Base-by-base conservation (phyloP, 306 rosid species). In the Cajanus cajan region DNA sequence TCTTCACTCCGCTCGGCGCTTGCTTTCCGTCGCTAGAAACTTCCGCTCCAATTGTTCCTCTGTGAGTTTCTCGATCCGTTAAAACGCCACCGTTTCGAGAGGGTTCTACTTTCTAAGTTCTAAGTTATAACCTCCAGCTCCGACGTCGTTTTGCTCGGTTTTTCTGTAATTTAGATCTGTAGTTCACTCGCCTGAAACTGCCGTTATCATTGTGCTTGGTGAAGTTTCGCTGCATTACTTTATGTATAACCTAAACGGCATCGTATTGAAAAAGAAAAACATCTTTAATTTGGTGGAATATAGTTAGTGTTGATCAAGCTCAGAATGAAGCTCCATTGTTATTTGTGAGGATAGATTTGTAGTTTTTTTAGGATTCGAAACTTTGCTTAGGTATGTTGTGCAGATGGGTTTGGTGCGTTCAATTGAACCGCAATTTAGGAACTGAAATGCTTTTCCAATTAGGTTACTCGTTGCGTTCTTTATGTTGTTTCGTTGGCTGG, bases 1-100 rank as follows among this genome's bases (percentile, higher is more conserved):
- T 61, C 93, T 95, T 71, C 86, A 80, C 73, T 93, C 92, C 2
- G 87, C 94, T 16, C 88, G 91, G 57, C 89, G 89, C 5, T 92
- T 95, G 5, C 78, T 93, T n/a, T 68, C 84, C 2, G 83, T 83
- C 2, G 96, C 92, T 15, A 52, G 77, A 58, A 88, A 63, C 76
- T 89, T 86, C 78, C 84, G 83, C 71, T 89, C 87, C 44, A 73
- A 78, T 81, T 76, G 76, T 44, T 86, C 91, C 73, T 79, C 90
- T 50, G 89, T 88, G 87, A 89, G 96, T 79, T 47, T 77, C 48
- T 81, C 21, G 78, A 59, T 82, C 63, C 64, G 22, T 0, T 50
- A 41, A 2, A 25, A 18, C 33, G 15, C 15, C 10, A 37, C 15
- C 33, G 2, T 18, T 55, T 22, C 52, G 40, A 21, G 40, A 7